Base-by-base conservation (phyloP, 495 filamentous ascomycete species). In the Penicillium silybi region DNA sequence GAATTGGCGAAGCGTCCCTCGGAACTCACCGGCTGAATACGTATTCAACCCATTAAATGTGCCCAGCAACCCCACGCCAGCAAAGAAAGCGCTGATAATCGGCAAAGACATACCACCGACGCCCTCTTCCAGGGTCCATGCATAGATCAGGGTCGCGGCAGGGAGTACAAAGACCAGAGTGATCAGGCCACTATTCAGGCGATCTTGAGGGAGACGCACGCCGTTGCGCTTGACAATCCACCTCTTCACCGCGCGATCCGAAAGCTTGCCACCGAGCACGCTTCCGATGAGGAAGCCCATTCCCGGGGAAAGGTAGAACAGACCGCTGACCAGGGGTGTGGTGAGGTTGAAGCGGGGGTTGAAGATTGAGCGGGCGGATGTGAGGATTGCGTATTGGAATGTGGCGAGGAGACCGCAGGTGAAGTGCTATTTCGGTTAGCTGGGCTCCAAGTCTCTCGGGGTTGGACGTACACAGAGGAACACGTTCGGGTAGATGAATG, bases 291-390 rank as follows among this genome's bases (percentile, higher is more conserved):
- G 73, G 57, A 88, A 89, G 6, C 86, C 87, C 37, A 75, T 75
- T 16, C 86, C 86, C 0, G 87, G 87, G 1, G 87, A 83, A 22
- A 91, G 82, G 61, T 88, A 91, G 72, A 91, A 89, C 13, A 91
- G 77, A 4, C 85, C 86, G 38, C 75, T 75, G 56, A 85, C 78
- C n/a, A 89, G 73, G 3, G 85, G 85, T 5, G 84, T 74, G 19
- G 77, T 80, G 9, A 91, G 77, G 56, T 84, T 57, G 71, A 89
- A 90, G 17, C 86, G 80, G 2, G 86, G 85, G 61, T 89, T 88
- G 37, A 91, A 73, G 22, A 89, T 81, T 57, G 85, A 82, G 44
- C 85, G 84, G 55, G 86, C 86, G 17, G 85, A 86, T 17, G 85
- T 88, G 20, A 89, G 78, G 17, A 89, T 69, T 19, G 72, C 75